Base-by-base conservation (phyloP, 352 stramenopile genomes). In the Pythium brassicae region DNA sequence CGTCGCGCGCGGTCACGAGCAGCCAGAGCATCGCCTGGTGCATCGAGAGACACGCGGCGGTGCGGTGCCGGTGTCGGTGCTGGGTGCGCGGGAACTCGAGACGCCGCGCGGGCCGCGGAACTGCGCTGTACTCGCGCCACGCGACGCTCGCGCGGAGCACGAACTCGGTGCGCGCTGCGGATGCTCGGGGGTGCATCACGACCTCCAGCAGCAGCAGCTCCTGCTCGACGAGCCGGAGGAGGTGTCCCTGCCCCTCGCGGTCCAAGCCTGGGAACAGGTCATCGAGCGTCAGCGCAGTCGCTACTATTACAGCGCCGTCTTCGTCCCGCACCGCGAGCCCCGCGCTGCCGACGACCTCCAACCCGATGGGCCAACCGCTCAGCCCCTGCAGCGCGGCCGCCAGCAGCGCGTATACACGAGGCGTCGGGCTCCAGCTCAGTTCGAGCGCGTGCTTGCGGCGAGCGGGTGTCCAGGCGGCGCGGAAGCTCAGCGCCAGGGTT, bases 1-100 rank as follows among this genome's bases (percentile, higher is more conserved):
- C 23, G 1, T 60, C 47, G 12, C 66, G 59, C 0, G 53, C 63
- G 11, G 69, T 59, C 26, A 69, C 60, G 5, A 89, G 47, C 10
- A 82, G n/a, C 78, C 78, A 89, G 34, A 78, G 48, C 78, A 89
- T 89, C 48, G 85, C 51, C 10, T 70, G 55, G 11, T 78, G 68
- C 70, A 86, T 76, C 12, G 57, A 48, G 0, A 46, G 46, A 37
- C 32, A 14, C 8, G 14, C 32, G 14, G 32, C 32, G 14, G 32
- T 37, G 40, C 58, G 66, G 2, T 51, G 57, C n/a, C 22, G 57
- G 7, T 44, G 35, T 32, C 43, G 53, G 8, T 64, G 66, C 20
- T 47, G 19, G 20, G 65, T 51, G 1, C 44, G 61, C 8, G 42
- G 11, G 17, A 57, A n/a, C 0, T 55, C 45, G 22, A 37, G 32